Base-by-base conservation (phyloP, 1,284 basidiomycete genomes). In the Fomitopsis betulina region DNA sequence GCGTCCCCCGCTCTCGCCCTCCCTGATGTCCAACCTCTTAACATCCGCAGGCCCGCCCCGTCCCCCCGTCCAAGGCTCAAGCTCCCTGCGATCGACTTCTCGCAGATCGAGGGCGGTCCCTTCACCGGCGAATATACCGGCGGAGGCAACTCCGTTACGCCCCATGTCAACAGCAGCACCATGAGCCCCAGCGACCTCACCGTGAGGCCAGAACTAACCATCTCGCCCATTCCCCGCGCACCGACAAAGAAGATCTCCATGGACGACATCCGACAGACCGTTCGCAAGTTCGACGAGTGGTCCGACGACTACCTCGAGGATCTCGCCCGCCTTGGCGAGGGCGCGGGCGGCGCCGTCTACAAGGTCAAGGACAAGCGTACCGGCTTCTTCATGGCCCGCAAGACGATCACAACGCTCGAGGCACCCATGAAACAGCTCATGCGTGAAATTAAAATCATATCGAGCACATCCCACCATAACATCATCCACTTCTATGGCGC, bases 401-500 rank as follows among this genome's bases (percentile, higher is more conserved):
- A 99, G 84, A 93, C 95, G 23, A 98, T 99, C 68, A 91, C 94
- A 9, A 95, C 94, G 12, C 92, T 91, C 42, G 92, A 96, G 63
- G 96, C 95, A 53, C 96, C 96, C 2, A 83, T 92, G 70, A 93
- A 89, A 67, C 96, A 99, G 75, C 85, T 98, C 58, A 79, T 97
- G 47, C 89, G 96, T 42, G 97, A 99, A 75, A 82, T 99, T 57
- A 85, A 87, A 54, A 95, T 98, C 74, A 92, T 94, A 63, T 88
- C 93, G 39, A 84, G 86, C 43, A 94, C 91, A 58, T 79, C 86
- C 51, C 94, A 97, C 65, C 78, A 86, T 62, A 96, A 94, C 72
- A 97, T 99, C 73, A 89, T 96, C 56, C 81, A 85, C 57, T 98
- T 96, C 77, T 91, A 93, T 69, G 97, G 96, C 52, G 95, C 95